Percentiles rank a stretch among this genome's conserved stretches.
phyloP scores from a whole-genome alignment of 106 monocot species.

The Platanthera zijinensis region DNA sequence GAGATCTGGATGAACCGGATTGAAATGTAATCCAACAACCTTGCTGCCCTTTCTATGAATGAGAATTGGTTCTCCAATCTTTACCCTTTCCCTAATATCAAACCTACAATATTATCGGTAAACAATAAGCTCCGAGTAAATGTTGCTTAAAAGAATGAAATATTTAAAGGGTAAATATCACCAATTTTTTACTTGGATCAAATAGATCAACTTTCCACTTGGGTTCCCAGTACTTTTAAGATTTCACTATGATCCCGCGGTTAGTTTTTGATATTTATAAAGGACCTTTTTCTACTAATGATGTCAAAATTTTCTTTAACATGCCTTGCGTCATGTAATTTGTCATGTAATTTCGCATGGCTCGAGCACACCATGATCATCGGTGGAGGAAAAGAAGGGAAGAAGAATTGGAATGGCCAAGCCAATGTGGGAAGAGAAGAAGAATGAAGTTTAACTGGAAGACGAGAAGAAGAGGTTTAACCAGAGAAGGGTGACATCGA shows the following conservation, averaged over 20 bases:
- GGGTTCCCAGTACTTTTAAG: too few relatives aligned
- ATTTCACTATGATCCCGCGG: too few relatives aligned
- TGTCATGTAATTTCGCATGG: background rate
- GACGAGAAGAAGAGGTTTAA: background rate
- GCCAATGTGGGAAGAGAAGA: too few relatives aligned
- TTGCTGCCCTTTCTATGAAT: slow-evolving; percentile 90
- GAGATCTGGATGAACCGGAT: slow-evolving; percentile 75
- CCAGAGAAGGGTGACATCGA: too few relatives aligned
- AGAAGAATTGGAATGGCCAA: too few relatives aligned
- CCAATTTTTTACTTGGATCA: too few relatives aligned
- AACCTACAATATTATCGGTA: slow-evolving; percentile 26
- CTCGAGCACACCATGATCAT: background rate
- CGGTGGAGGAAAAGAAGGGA: too few relatives aligned
- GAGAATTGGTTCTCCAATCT: slow-evolving; percentile 38
- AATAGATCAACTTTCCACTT: too few relatives aligned
- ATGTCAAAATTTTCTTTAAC: too few relatives aligned
- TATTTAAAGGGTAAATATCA: background rate
- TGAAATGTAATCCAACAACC: slow-evolving; percentile 82
- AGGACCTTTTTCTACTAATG: too few relatives aligned
- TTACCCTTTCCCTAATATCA: slow-evolving; percentile 51
- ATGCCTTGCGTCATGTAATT: too few relatives aligned
- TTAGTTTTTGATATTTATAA: too few relatives aligned
- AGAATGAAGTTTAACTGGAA: background rate
- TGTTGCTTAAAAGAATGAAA: background rate
- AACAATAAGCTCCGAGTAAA: background rate